Base-by-base conservation (phyloP, 225 moss, liverwort and hornwort species). In the Sphagnum tenellum region DNA sequence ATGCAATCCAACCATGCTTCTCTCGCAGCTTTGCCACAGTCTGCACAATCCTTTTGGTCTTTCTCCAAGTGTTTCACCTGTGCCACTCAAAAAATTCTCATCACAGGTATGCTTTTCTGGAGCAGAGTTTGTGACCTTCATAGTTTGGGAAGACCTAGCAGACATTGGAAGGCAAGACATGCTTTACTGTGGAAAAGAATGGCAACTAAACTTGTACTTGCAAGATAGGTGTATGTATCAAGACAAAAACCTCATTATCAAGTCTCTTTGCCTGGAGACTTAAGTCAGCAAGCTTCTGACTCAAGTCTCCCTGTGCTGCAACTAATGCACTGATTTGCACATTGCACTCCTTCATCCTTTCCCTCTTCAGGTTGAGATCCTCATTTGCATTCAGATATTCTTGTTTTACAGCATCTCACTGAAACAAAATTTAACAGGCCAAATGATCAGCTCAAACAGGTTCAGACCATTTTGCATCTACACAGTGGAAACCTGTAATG, bases 51-150 rank as follows among this genome's bases (percentile, higher is more conserved):
- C 55, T 77, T 81, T 53, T 90, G 82, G 59, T 81, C 88, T 60
- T 69, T 78, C 71, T 93, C 90, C 85, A 90, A 72, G 45, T 86
- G 90, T 57, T 89, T 90, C 58, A 98, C 90, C 98, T 98, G 80
- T 71, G 44, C 59, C 59, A 98, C 96, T 1, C 29, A 29, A 29
- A 29, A 1, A 29, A 29, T 29, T 29, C 29, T 29, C 29, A 29
- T 29, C 29, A 29, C 29, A 29, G 29, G 29, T 29, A 29, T 29
- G 29, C 29, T 29, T 29, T 29, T 29, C 29, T 29, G 29, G 29
- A 29, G 29, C 29, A 29, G 29, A 29, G 29, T 29, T 29, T 29
- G 29, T 29, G 29, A 29, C 29, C 29, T 29, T 29, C 29, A 29
- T 29, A 29, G 29, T 29, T 29, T 29, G 29, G 29, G 29, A 29